Conservation (phyloP, 2,329 filamentous ascomycete genomes). For the Metarhizium sp. region DNA sequence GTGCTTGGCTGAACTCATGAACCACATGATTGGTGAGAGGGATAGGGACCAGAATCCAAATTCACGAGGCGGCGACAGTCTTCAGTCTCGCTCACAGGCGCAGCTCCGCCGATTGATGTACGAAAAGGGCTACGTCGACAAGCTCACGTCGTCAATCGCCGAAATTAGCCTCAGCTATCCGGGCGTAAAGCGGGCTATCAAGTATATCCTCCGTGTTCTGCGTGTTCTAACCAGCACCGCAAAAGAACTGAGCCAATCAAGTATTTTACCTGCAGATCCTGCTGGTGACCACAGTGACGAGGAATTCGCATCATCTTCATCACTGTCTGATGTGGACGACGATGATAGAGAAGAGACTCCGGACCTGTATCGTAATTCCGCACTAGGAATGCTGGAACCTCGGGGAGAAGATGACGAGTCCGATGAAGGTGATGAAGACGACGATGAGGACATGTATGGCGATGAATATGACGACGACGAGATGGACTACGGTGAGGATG, state of each 20-base stretch:
- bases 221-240: slow-evolving; percentile 82
- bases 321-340: slow-evolving; percentile 78
- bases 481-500: slow-evolving; percentile 82
- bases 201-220: slow-evolving; percentile 87
- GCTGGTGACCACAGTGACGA: slow-evolving; percentile 67
- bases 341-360: slow-evolving; percentile 82
- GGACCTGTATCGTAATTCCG: slow-evolving; percentile 92
- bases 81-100: slow-evolving; percentile 54
- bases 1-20: slow-evolving; percentile 82
- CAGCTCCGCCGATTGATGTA: slow-evolving; percentile 95
- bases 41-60: slow-evolving; percentile 48
- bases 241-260: slow-evolving; percentile 72
- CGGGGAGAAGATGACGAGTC: slow-evolving; percentile 74
- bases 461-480: slow-evolving; percentile 87
- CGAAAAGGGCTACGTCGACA: slow-evolving; percentile 88
- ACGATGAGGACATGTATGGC: slow-evolving; percentile 87
- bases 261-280: slow-evolving; percentile 59
- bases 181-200: slow-evolving; percentile 85
- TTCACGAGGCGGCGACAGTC: slow-evolving; percentile 27
- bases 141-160: slow-evolving; percentile 83
- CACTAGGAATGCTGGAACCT: slow-evolving; percentile 87
- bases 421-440: slow-evolving; percentile 61
- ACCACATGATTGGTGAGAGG: slow-evolving; percentile 78
- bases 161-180: slow-evolving; percentile 95
- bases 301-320: slow-evolving; percentile 79